Evolutionary conservation across 78 protist species (phyloP), one percentile per base, ranked within the genome.

Genomic region (Dictyostelium capitatum): DNA sequence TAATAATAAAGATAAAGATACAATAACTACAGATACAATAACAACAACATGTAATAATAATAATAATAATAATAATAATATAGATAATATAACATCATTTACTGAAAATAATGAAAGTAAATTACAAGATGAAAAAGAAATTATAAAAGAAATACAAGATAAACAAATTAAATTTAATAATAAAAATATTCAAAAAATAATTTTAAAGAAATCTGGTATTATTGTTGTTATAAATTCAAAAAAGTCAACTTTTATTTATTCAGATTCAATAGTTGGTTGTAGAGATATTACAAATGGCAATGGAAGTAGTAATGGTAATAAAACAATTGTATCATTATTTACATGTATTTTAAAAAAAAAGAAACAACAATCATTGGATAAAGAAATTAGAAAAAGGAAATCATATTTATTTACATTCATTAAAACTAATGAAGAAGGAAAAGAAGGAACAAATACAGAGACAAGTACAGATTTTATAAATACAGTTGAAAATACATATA

Each of bases 241-340:
- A 41, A 67, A 67, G 15, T 32, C 41, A 2, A 67, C 41, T 2
- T 25, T 12, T 9, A 67, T 67, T 14, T 67, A 9, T 67, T 43
- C 25, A 67, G 75, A 67, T 17, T 67, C 75, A 32, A 67, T 67
- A 15, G 17, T 67, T 67, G 75, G 48, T 67, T 62, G 70, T 62
- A 25, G 43, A 62, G 70, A 62, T 19, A 25, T 62, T 11, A 12
- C 37, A 14, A 37, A 62, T 62, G 17, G 28, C 23, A 19, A 14
- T 25, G 43, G 43, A 3, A 25, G 23, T 62, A 0, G 20, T 20
- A 56, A n/a, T 0, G 28, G 28, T 6, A 6, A 9, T 11, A n/a
- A 32, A 32, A 32, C 20, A 17, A 32, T 30, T 14, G n/a, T 67
- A 32, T 30, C 23, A 67, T 67, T 67, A 67, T 67, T 32, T 9